A percentile compares a stretch with the other conserved stretches of the same genome.
These are phyloP conservation scores for Neocatenulostroma microsporum DNA, from an alignment of 2,329 filamentous ascomycete genomes.

Conservation along the genomic window DNA sequence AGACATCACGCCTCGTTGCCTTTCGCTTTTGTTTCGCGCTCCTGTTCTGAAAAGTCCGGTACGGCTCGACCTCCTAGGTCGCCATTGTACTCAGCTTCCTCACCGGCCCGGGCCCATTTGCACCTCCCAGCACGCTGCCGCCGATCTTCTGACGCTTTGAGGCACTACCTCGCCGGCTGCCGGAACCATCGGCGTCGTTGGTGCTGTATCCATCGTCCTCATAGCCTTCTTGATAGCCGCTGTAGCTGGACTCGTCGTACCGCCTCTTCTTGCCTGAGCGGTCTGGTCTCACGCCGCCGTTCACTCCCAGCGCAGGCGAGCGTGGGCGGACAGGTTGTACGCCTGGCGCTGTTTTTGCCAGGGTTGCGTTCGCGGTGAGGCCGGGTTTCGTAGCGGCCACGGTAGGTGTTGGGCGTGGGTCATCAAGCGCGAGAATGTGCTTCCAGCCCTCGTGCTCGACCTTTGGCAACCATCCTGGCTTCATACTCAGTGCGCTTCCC, in stretches of 20 bases:
- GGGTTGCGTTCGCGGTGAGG: slow-evolving; percentile 13
- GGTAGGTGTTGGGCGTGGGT: slow-evolving; percentile 19
- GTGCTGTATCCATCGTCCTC: slow-evolving; percentile 65
- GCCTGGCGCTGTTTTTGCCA: slow-evolving; percentile 21
- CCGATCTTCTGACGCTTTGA: slow-evolving; percentile 23
- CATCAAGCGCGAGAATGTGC: slow-evolving; percentile 39
- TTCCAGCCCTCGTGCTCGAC: slow-evolving; percentile 37
- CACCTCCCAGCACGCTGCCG: too few species aligned
- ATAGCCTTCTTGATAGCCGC: slow-evolving; percentile 66
- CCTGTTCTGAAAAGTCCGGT: too few species aligned
- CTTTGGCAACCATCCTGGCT: slow-evolving; percentile 35
- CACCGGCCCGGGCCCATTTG: background rate
- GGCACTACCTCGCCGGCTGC: slow-evolving; percentile 11
- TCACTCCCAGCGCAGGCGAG: slow-evolving; percentile 23
- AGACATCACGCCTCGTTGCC: too few species aligned
- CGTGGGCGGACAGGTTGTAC: slow-evolving; percentile 23
- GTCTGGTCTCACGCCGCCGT: slow-evolving; percentile 50
- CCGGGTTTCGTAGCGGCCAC: slow-evolving; percentile 6
- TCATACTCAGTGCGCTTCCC: slow-evolving; percentile 36
- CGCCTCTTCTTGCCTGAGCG: slow-evolving; percentile 64
- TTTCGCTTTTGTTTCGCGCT: too few species aligned
- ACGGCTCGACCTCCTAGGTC: too few species aligned
- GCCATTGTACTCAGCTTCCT: slow-evolving; percentile 1
- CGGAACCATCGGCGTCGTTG: slow-evolving; percentile 57
- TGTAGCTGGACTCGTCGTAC: slow-evolving; percentile 66